Base-by-base conservation (phyloP, 345 rosid species). In the Aquilaria yunnanensis region DNA sequence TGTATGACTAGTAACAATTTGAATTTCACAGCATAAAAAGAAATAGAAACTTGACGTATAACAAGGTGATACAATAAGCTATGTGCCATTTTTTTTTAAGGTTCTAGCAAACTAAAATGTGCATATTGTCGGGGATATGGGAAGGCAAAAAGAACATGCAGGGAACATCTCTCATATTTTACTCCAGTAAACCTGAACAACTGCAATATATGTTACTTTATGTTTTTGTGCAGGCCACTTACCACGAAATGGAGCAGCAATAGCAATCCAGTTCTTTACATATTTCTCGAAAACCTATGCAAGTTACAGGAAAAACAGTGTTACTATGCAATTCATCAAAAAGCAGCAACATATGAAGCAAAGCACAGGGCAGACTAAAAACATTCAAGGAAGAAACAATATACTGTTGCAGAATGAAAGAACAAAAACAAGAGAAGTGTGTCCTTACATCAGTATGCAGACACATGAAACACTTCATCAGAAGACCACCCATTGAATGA, bases 401-500 rank as follows among this genome's bases (percentile, higher is more conserved):
- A 14, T 30, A 4, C 46, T 5, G 51, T 34, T 9, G 46, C 14
- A 46, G 43, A 54, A 47, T 32, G 49, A 51, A 11, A 47, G 12
- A 12, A 50, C 2, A n/a, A 49, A 49, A 10, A 30, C 33, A 13
- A n/a, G 32, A 12, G 6, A 60, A 29, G 32, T 52, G 43, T 60
- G 12, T 29, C 10, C 51, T 78, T 90, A 90, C 98, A 79, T 93
- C 90, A 68, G 73, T 64, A 32, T 77, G 95, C 61, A 90, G 85
- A 67, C 80, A 66, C 95, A 90, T 86, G 83, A 93, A 93, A 78
- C 98, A 93, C 75, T 93, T 93, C 78, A 90, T 85, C 37, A 93
- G 75, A 56, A 93, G 76, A 37, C 98, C 98, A 10, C 98, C 98
- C 98, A 93, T 93, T 12, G 98, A 93, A 77, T 93, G 98, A 76